Evolutionary conservation across 768 basidiomycete genomes (phyloP).

Genomic region (Suillus lakei): DNA sequence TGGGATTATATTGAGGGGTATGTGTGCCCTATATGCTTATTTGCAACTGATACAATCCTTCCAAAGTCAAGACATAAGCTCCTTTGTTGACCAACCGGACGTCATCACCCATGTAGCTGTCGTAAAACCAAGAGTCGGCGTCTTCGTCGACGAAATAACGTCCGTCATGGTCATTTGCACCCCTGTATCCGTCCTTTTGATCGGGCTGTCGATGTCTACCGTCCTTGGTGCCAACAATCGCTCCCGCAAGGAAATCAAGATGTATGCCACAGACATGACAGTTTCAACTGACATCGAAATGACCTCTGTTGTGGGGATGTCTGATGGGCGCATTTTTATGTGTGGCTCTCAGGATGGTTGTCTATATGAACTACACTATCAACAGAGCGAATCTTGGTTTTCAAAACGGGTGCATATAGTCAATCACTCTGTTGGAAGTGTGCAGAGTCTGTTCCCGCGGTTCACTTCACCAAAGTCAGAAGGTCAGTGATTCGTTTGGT

Average conservation of each 20-base stretch:
- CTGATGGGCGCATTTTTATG: conserved; percentile 91
- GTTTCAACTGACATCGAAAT: conserved; percentile 83
- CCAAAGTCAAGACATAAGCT: conserved; percentile 82
- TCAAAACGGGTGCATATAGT: conserved; percentile 82
- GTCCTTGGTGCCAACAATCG: conserved; percentile 44
- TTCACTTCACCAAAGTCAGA: conserved; percentile 66
- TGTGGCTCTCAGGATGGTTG: conserved; percentile 83
- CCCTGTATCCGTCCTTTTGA: conserved; percentile 77
- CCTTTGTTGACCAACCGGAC: conserved; percentile 91
- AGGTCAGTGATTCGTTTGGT: conserved; percentile 50
- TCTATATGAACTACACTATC: conserved; percentile 92
- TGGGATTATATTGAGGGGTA: conserved; percentile 98
- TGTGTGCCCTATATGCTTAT: conserved; percentile 32
- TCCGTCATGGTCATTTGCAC: conserved; percentile 91
- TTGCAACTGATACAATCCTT: conserved; percentile 1
- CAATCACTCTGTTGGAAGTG: conserved; percentile 83
- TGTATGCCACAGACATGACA: conserved; percentile 89
- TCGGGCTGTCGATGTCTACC: conserved; percentile 70
- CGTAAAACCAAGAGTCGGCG: conserved; percentile 80
- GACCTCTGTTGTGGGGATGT: conserved; percentile 79
- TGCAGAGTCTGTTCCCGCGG: conserved; percentile 80
- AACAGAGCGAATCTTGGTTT: conserved; percentile 91
- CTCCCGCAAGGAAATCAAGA: conserved; percentile 72
- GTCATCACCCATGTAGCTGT: conserved; percentile 89
- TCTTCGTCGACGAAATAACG: conserved; percentile 94